Evolutionary conservation across 2,329 filamentous ascomycete species (phyloP).

Genomic region (Xylariaceae sp.): DNA sequence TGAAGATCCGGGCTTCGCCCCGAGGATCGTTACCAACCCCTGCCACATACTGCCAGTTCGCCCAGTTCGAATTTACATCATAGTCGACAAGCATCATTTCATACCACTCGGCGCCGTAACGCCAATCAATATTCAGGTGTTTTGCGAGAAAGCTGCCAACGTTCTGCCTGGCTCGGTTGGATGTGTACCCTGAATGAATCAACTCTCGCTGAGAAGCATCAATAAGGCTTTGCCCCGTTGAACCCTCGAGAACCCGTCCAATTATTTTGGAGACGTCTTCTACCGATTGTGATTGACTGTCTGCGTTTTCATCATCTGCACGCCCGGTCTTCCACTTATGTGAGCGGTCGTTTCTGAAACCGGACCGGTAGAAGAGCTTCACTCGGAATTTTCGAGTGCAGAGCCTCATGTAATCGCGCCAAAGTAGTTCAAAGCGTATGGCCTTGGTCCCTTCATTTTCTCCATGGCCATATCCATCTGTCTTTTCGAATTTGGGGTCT

Average conservation of each 20-base stretch:
- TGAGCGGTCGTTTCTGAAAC: conserved; percentile 60
- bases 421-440: conserved; percentile 75
- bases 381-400: conserved; percentile 72
- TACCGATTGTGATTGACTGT: conserved; percentile 48
- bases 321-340: conserved; percentile 57
- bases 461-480: conserved; percentile 67
- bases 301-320: conserved; percentile 33
- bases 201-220: conserved; percentile 80
- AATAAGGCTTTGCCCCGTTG: conserved; percentile 77
- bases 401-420: conserved; percentile 82
- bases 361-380: conserved; percentile 68
- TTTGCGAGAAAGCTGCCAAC: conserved; percentile 77
- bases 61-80: conserved; percentile 78
- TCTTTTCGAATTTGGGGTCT: conserved; percentile 46
- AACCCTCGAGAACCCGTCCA: conserved; percentile 67
- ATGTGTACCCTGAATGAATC: conserved; percentile 77
- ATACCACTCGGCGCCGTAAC: conserved; percentile 82
- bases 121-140: conserved; percentile 78
- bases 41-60: conserved; percentile 82
- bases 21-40: conserved; percentile 82
- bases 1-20: conserved; percentile 75
- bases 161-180: conserved; percentile 77
- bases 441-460: conserved; percentile 74
- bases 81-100: conserved; percentile 78
- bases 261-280: conserved; percentile 56